Conservation (phyloP, 2,329 filamentous ascomycete genomes). For the Fusarium equiseti region DNA sequence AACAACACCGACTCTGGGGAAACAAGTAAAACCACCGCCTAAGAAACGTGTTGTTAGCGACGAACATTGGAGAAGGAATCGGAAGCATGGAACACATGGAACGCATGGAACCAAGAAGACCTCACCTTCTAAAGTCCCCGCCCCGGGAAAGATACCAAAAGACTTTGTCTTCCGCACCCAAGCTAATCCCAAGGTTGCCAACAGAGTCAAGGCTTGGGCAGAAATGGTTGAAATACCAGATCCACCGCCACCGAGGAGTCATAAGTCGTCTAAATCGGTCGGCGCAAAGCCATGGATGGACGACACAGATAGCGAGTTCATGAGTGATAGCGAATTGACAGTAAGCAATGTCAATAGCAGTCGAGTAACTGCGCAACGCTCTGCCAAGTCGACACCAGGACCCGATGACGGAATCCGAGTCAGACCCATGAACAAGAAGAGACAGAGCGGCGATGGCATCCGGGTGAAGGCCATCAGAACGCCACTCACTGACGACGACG, state of each 20-base stretch:
- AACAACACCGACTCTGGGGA: constrained; percentile 6
- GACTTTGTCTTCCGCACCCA: constrained; percentile 67
- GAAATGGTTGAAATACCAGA: constrained; percentile 65
- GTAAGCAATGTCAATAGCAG: constrained; percentile 44
- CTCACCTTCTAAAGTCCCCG: constrained; percentile 51
- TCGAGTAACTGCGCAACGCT: constrained; percentile 36
- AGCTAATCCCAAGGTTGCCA: constrained; percentile 67
- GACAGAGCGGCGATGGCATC: constrained; percentile 51
- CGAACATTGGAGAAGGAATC: constrained; percentile 83
- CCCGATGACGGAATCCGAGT: constrained; percentile 60
- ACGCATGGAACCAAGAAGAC: constrained; percentile 60
- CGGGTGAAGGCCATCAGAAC: constrained; percentile 48
- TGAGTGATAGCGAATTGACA: constrained; percentile 50
- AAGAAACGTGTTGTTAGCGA: constrained; percentile 95
- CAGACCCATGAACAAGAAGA: constrained; percentile 53
- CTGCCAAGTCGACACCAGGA: constrained; percentile 45
- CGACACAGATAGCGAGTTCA: constrained; percentile 47
- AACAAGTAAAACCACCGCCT: constrained; percentile 68
- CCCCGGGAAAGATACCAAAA: constrained; percentile 62
- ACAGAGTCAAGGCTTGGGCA: constrained; percentile 73
- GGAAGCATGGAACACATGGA: constrained; percentile 62
- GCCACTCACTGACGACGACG: constrained; percentile 46
- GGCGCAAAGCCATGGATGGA: constrained; percentile 44
- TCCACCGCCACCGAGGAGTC: constrained; percentile 53
- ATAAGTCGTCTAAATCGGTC: constrained; percentile 54